A percentile compares a stretch with the other conserved stretches of the same genome.
Conservation (phyloP, 768 basidiomycete species). For the Suillus decipiens region DNA sequence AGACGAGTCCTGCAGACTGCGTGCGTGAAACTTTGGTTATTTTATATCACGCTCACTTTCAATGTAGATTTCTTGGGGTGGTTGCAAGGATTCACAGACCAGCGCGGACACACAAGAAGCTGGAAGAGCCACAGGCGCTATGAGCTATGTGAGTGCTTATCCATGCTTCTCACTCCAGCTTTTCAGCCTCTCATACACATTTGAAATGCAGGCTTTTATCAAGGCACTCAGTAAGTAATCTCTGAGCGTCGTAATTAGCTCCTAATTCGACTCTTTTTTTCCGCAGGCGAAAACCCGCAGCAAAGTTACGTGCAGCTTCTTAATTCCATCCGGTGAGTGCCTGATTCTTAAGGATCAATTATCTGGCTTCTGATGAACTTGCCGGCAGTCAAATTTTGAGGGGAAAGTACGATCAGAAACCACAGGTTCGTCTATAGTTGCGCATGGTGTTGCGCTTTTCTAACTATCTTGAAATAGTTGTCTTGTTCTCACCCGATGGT, state of each 20-base stretch:
- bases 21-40: constrained; percentile 46
- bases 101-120: constrained; percentile 74
- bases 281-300: constrained; percentile 43
- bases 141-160: constrained; percentile 63
- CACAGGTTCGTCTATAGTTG: constrained; percentile 38
- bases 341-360: not conserved
- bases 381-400: constrained; percentile 39
- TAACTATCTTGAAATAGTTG: constrained; percentile 31
- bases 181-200: not conserved
- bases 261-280: constrained; percentile 6
- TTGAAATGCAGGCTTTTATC: constrained; percentile 52
- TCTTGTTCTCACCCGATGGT: constrained; percentile 47
- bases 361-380: not conserved
- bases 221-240: constrained; percentile 47
- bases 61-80: constrained; percentile 78
- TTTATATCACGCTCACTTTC: not conserved
- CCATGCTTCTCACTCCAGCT: not conserved
- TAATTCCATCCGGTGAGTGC: constrained; percentile 41
- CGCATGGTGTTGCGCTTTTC: not conserved
- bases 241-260: not conserved
- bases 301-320: constrained; percentile 58
- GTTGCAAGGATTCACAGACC: constrained; percentile 81
- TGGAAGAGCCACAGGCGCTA: constrained; percentile 72
- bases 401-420: constrained; percentile 56
- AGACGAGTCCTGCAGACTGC: constrained; percentile 83